A percentile compares a stretch with the other conserved stretches of the same genome.
phyloP scores from a whole-genome alignment of 2,329 filamentous ascomycete species.

The Aspergillus phoenicis region DNA sequence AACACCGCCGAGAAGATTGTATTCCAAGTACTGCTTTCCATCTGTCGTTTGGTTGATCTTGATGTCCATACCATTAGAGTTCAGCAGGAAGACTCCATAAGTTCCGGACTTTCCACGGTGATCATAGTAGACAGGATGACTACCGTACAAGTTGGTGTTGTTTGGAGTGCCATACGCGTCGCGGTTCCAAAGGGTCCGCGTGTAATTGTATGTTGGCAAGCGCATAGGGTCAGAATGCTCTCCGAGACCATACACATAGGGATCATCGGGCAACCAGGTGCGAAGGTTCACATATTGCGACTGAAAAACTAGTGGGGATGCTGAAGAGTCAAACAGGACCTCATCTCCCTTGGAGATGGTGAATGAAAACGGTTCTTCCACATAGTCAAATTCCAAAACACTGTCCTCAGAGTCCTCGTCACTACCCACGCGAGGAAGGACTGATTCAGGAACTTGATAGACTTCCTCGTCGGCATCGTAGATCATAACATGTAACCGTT shows the following conservation, averaged over 20 bases:
- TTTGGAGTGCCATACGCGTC: conserved; percentile 66
- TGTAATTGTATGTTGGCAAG: conserved; percentile 69
- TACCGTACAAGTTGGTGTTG: conserved; percentile 70
- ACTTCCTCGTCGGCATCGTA: conserved; percentile 69
- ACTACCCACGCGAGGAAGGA: conserved; percentile 63
- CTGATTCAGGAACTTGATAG: conserved; percentile 72
- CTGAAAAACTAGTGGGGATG: conserved; percentile 70
- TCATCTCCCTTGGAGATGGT: conserved; percentile 50
- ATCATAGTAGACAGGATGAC: conserved; percentile 75
- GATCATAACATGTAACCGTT: conserved; percentile 74
- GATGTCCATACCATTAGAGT: conserved; percentile 77
- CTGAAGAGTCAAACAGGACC: conserved; percentile 69
- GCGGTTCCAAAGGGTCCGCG: conserved; percentile 69
- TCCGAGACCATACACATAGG: conserved; percentile 76
- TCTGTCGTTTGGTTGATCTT: conserved; percentile 66
- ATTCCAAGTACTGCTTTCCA: conserved; percentile 71
- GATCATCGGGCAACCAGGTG: conserved; percentile 68
- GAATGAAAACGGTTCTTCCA: conserved; percentile 68
- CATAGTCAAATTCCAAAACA: conserved; percentile 52
- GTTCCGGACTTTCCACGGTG: conserved; percentile 60
- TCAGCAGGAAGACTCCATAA: conserved; percentile 70
- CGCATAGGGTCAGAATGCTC: conserved; percentile 74
- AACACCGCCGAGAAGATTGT: conserved; percentile 76
- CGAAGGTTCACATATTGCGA: conserved; percentile 74
- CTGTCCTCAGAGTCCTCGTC: conserved; percentile 49